Conservation (phyloP, 768 basidiomycete genomes). For the Kwoniella sp. region DNA sequence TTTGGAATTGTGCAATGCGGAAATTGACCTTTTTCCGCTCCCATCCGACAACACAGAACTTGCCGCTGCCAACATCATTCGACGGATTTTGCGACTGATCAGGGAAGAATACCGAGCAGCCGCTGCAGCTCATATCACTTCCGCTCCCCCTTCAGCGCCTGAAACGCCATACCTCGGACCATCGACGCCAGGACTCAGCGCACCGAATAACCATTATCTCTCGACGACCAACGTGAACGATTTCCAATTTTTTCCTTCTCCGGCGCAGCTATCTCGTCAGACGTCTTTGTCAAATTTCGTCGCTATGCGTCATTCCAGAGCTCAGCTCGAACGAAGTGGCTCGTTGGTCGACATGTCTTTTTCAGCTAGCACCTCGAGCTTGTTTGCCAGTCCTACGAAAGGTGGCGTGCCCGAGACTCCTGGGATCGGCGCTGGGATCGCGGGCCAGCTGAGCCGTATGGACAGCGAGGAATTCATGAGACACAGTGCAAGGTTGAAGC, state of each 20-base stretch:
- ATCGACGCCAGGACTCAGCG: constrained; percentile 50
- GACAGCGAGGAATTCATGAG: constrained; percentile 53
- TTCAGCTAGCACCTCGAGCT: constrained; percentile 19
- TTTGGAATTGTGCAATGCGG: neutral
- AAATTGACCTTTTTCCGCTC: neutral
- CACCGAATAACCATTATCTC: constrained; percentile 49
- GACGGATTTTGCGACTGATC: constrained; percentile 88
- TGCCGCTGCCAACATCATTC: constrained; percentile 90
- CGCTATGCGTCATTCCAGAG: constrained; percentile 52
- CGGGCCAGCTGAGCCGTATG: constrained; percentile 4
- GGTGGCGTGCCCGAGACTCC: constrained; percentile 17
- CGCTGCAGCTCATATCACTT: constrained; percentile 59
- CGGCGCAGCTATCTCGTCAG: constrained; percentile 25
- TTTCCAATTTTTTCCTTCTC: constrained; percentile 29
- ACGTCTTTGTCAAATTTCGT: constrained; percentile 52
- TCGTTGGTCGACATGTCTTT: constrained; percentile 33
- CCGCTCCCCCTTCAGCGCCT: constrained; percentile 41
- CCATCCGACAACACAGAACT: constrained; percentile 65
- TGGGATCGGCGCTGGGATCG: neutral
- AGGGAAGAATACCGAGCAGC: constrained; percentile 93
- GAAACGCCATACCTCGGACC: constrained; percentile 49
- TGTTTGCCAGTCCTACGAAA: constrained; percentile 31
- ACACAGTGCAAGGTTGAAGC: constrained; percentile 65
- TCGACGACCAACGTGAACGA: constrained; percentile 22
- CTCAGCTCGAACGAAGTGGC: constrained; percentile 50